These are phyloP conservation scores for Nothophytophthora sp. DNA, from an alignment of 352 stramenopile species.

Conservation along the genomic window DNA sequence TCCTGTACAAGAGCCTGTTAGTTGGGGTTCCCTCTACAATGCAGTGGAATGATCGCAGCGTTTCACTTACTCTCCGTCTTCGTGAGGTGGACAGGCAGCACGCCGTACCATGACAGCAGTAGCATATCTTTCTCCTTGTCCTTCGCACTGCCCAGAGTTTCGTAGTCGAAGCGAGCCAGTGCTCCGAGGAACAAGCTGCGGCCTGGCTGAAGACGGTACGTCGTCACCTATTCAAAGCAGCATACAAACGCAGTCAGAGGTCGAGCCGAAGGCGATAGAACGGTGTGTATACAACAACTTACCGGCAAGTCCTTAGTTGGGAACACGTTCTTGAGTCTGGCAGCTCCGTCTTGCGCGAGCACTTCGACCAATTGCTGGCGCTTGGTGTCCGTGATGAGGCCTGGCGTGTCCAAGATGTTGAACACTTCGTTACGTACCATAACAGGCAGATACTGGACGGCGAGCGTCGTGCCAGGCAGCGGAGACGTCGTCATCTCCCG, in stretches of 20 bases:
- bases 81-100: conserved; percentile 78
- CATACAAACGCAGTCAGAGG: background rate
- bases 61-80: conserved; percentile 82
- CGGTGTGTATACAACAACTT: no score
- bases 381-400: conserved; percentile 77
- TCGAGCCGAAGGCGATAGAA: background rate
- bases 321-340: conserved; percentile 77
- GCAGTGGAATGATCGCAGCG: no score
- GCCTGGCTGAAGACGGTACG: conserved; percentile 64
- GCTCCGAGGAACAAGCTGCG: conserved; percentile 80
- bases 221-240: conserved; percentile 49
- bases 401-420: conserved; percentile 82
- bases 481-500: conserved; percentile 88
- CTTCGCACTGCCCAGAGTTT: conserved; percentile 31
- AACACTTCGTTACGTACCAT: conserved; percentile 82
- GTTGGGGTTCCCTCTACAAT: background rate
- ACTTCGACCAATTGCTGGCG: conserved; percentile 81
- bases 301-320: conserved; percentile 76
- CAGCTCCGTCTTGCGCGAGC: conserved; percentile 61
- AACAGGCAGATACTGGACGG: conserved; percentile 76
- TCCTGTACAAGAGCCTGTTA: conserved; percentile 28
- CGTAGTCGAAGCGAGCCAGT: conserved; percentile 80
- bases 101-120: conserved; percentile 82
- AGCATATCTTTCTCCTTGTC: conserved; percentile 68
- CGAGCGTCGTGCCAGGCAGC: conserved; percentile 90